Conservation (phyloP, 345 rosid genomes). For the Angophora floribunda region DNA sequence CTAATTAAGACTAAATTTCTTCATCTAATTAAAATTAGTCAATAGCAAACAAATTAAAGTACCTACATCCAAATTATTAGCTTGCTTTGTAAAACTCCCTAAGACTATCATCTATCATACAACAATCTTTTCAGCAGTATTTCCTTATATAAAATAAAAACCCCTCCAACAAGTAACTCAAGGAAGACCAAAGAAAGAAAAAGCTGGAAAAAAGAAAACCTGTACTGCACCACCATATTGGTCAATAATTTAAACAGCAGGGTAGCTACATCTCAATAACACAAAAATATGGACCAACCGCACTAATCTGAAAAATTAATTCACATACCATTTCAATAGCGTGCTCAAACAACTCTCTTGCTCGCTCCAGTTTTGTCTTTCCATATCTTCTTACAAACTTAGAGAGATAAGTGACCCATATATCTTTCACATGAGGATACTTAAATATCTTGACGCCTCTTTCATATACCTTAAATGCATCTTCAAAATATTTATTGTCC, state of each 20-base stretch:
- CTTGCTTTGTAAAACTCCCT: neutral
- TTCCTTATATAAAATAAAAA: neutral
- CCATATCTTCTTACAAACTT: slow-evolving; percentile 92
- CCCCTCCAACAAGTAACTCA: neutral
- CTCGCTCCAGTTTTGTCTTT: slow-evolving; percentile 81
- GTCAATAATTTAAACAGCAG: neutral
- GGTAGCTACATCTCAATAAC: neutral
- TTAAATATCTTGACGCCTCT: slow-evolving; percentile 96
- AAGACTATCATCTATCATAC: neutral
- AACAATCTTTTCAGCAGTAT: neutral
- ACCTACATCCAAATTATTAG: neutral
- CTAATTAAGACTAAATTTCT: neutral
- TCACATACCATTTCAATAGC: slow-evolving; percentile 73
- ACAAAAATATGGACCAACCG: neutral
- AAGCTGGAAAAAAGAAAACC: neutral
- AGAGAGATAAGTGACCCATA: slow-evolving; percentile 88
- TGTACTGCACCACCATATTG: neutral
- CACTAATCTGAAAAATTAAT: neutral
- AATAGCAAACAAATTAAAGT: neutral
- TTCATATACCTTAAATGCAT: slow-evolving; percentile 98
- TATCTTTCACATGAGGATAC: slow-evolving; percentile 94
- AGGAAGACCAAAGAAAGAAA: neutral
- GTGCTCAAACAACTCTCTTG: slow-evolving; percentile 91
- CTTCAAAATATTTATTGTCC: slow-evolving; percentile 92
- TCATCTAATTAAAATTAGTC: neutral